Evolutionary conservation across 1,139 yeast species (phyloP).

Genomic region (Suhomyces maxii): DNA sequence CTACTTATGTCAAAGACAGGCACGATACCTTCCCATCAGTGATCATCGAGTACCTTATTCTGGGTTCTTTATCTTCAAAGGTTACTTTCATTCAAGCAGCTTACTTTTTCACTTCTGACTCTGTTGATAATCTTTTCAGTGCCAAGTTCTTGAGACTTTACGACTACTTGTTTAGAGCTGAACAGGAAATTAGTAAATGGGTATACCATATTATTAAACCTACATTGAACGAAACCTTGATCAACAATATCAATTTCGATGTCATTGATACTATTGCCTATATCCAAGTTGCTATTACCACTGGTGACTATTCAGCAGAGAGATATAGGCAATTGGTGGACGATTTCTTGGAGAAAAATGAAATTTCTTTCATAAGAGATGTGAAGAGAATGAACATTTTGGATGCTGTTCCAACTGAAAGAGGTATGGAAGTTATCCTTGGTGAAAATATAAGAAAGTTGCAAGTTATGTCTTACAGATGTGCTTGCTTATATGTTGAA

Average conservation of each 20-base stretch:
- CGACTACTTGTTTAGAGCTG: conserved; percentile 38
- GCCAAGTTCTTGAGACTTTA: conserved; percentile 54
- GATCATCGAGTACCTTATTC: conserved; percentile 50
- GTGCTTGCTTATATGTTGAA: conserved; percentile 41
- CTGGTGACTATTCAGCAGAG: conserved; percentile 20
- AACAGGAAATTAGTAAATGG: conserved; percentile 40
- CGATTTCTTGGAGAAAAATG: conserved; percentile 14
- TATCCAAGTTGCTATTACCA: conserved; percentile 26
- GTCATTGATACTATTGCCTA: conserved; percentile 31
- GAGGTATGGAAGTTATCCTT: conserved; percentile 11
- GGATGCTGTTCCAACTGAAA: conserved; percentile 6
- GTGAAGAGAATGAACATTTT: conserved; percentile 12
- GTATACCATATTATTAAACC: conserved; percentile 47
- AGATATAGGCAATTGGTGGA: conserved; percentile 12
- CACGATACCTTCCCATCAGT: conserved; percentile 47
- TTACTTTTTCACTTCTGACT: conserved; percentile 48
- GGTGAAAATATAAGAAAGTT: conserved; percentile 23
- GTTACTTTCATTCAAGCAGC: conserved; percentile 55
- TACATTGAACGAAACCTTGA: conserved; percentile 39
- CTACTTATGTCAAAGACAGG: conserved; percentile 26
- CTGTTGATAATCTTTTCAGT: conserved; percentile 46
- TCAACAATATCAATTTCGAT: conserved; percentile 30
- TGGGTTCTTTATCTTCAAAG: conserved; percentile 43
- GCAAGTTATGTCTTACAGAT: conserved; percentile 41
- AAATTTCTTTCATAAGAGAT: conserved; percentile 17